phyloP scores from a whole-genome alignment of 805 yeast genomes.

The Isabelozyma pseudorhagii region DNA sequence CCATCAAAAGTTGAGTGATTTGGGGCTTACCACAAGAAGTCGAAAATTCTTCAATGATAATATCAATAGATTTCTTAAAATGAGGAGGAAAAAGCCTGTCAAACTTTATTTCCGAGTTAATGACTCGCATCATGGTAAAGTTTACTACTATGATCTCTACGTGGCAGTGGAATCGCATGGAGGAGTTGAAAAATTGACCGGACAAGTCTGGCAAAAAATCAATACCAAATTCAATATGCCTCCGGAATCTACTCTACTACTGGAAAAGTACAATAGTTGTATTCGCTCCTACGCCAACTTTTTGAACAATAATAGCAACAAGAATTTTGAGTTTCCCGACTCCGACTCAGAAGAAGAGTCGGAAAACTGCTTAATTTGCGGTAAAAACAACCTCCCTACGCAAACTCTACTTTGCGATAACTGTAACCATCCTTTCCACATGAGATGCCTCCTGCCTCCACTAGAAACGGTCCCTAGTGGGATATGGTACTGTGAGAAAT shows the following conservation, averaged over 20 bases:
- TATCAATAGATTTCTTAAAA: conserved; percentile 52
- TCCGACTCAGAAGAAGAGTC: conserved; percentile 26
- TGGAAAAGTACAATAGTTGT: conserved; percentile 19
- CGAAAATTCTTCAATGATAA: conserved; percentile 61
- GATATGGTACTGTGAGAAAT: conserved; percentile 78
- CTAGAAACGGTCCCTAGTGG: conserved; percentile 50
- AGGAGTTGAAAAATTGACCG: conserved; percentile 13
- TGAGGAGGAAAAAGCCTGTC: conserved; percentile 32
- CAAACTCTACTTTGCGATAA: conserved; percentile 65
- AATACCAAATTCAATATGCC: conserved; percentile 22
- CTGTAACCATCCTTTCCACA: conserved; percentile 69
- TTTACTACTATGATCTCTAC: conserved; percentile 39
- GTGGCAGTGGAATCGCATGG: conserved; percentile 27
- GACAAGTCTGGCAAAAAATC: conserved; percentile 17
- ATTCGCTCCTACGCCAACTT: conserved; percentile 32
- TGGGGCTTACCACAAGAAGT: conserved; percentile 61
- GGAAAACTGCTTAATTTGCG: conserved; percentile 49
- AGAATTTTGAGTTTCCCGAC: conserved; percentile 27
- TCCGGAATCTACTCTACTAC: conserved; percentile 10
- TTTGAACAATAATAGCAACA: conserved; percentile 20
- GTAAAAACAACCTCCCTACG: conserved; percentile 40
- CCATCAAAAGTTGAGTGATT: conserved; percentile 62
- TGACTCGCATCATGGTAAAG: conserved; percentile 3
- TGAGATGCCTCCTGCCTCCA: conserved; percentile 61
- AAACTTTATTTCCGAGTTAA: conserved; percentile 16